phyloP scores from a whole-genome alignment of 2,329 filamentous ascomycete genomes.

The Botryotinia narcissicola region DNA sequence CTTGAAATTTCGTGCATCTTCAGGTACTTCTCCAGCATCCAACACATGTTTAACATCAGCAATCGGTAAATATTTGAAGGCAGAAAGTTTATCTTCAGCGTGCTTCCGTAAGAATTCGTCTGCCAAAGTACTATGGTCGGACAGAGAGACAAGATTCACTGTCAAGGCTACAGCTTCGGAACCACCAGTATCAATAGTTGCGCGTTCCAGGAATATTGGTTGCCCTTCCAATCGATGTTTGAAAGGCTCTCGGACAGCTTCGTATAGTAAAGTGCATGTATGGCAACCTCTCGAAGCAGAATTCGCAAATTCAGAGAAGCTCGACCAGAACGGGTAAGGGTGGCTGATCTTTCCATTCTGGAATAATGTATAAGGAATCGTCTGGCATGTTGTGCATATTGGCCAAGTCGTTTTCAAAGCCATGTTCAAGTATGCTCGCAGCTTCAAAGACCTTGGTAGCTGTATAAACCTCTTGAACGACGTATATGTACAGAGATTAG shows the following conservation, averaged over 20 bases:
- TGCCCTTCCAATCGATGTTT: not conserved
- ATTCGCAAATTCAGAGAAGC: not conserved
- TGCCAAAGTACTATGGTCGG: not conserved
- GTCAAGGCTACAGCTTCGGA: not conserved
- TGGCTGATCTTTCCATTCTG: not conserved
- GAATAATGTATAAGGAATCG: not conserved
- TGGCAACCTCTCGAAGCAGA: not conserved
- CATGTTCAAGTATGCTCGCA: not conserved
- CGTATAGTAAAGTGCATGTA: not conserved
- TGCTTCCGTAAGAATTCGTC: not conserved
- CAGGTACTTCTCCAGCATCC: not conserved
- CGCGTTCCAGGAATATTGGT: not conserved
- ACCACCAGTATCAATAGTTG: not conserved
- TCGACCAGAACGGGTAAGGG: not conserved
- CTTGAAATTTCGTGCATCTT: not conserved
- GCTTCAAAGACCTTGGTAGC: not conserved
- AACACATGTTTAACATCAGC: not conserved
- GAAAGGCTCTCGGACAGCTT: not conserved
- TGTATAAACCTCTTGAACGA: not conserved
- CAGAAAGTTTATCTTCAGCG: not conserved
- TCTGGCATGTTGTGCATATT: not conserved
- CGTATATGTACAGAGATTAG: not conserved
- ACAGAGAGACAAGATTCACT: not conserved
- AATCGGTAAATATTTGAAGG: not conserved
- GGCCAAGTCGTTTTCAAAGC: not conserved